phyloP scores from a whole-genome alignment of 805 yeast genomes.

The Peterozyma toletana region DNA sequence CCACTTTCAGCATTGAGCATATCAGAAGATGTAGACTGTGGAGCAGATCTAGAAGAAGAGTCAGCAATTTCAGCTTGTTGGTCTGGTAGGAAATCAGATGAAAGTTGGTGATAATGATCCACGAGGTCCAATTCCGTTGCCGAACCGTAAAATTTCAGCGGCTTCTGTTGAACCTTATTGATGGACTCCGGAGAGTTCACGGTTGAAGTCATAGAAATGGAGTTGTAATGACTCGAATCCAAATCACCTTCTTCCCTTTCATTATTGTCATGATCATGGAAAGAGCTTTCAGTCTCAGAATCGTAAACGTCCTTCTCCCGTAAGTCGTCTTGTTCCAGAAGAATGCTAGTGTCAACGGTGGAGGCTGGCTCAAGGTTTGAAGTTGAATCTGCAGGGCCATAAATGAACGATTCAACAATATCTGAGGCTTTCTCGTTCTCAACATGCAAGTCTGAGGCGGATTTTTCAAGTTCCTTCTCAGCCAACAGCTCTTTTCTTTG shows the following conservation, averaged over 20 bases:
- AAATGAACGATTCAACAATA: too few relatives aligned
- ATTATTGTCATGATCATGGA: neutral
- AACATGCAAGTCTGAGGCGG: too few relatives aligned
- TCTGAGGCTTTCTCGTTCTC: too few relatives aligned
- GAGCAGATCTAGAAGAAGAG: slow-evolving; percentile 1
- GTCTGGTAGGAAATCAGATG: neutral
- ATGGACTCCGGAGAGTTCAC: neutral
- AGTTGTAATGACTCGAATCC: neutral
- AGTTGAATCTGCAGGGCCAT: too few relatives aligned
- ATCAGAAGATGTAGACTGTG: slow-evolving; percentile 17
- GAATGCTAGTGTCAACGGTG: too few relatives aligned
- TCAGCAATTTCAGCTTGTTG: neutral
- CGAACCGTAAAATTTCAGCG: neutral
- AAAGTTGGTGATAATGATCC: neutral
- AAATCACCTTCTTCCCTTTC: neutral
- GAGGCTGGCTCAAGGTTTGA: too few relatives aligned
- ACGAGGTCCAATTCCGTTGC: neutral
- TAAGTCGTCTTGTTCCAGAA: too few relatives aligned
- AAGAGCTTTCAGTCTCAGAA: neutral
- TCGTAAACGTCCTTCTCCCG: too few relatives aligned
- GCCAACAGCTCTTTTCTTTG: too few relatives aligned
- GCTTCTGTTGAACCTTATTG: too few relatives aligned
- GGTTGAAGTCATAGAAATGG: neutral
- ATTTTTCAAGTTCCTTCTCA: too few relatives aligned
- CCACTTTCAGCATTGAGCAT: slow-evolving; percentile 19